Conservation (phyloP, 805 yeast species). For the Cyberlindnera bimundalis region DNA sequence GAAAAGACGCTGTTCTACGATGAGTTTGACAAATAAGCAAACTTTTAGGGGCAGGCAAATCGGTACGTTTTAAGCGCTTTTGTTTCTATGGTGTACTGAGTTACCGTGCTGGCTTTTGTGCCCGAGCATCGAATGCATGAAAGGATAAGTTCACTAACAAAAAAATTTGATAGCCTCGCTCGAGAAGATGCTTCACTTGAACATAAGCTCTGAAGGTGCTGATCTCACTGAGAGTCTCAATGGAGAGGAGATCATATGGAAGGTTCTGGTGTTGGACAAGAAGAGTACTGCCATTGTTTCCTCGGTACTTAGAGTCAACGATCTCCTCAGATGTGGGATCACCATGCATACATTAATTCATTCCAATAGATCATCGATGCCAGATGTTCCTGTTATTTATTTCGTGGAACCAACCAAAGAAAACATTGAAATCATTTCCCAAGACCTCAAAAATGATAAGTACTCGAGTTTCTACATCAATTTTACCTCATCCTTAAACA, state of each 20-base stretch:
- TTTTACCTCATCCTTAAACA: constrained; percentile 74
- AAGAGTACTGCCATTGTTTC: constrained; percentile 84
- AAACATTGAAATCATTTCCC: constrained; percentile 64
- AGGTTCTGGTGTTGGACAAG: constrained; percentile 78
- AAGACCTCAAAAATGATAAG: constrained; percentile 69
- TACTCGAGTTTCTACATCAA: constrained; percentile 81
- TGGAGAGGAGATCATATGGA: constrained; percentile 80
- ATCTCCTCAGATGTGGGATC: constrained; percentile 83
- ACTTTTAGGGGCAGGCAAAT: constrained; percentile 42
- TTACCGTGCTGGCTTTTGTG: too few relatives aligned
- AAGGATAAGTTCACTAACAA: constrained; percentile 5
- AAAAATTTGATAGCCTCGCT: constrained; percentile 41
- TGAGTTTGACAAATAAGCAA: constrained; percentile 24
- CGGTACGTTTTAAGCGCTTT: constrained; percentile 25
- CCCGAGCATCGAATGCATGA: background rate
- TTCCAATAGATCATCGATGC: constrained; percentile 73
- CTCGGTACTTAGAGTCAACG: constrained; percentile 89
- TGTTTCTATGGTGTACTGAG: too few relatives aligned
- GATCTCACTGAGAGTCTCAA: constrained; percentile 53
- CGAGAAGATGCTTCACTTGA: constrained; percentile 83
- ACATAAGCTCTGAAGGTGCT: constrained; percentile 51
- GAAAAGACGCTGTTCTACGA: background rate
- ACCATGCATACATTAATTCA: constrained; percentile 81
- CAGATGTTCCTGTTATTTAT: constrained; percentile 93
- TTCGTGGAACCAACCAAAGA: constrained; percentile 84